These are phyloP conservation scores for Cinnamomum chago DNA, from an alignment of 164 flowering plant genomes.

Conservation along the genomic window DNA sequence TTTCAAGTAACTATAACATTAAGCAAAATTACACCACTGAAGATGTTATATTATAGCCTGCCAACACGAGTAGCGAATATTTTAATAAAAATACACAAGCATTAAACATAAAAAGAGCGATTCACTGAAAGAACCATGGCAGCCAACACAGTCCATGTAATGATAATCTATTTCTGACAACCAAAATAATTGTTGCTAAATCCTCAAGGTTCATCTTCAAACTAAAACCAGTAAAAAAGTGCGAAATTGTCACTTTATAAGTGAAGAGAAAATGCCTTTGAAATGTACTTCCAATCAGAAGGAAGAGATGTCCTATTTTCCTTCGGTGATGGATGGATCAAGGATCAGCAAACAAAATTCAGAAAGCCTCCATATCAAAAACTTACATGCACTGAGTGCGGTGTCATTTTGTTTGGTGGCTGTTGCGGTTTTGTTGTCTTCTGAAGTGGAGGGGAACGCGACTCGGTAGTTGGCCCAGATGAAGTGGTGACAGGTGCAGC, in stretches of 20 bases:
- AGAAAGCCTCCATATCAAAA: background rate
- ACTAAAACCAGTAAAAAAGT: background rate
- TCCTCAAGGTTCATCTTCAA: too few species aligned
- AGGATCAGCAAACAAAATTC: background rate
- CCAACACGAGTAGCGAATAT: too few species aligned
- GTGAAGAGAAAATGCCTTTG: background rate
- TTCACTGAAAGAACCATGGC: background rate
- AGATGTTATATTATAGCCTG: too few species aligned
- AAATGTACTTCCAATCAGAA: background rate
- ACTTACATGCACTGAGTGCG: conserved; percentile 45
- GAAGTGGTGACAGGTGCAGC: conserved; percentile 16
- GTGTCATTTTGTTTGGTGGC: conserved; percentile 21
- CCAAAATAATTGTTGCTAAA: too few species aligned
- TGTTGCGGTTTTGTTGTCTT: conserved; percentile 36
- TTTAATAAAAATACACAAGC: background rate
- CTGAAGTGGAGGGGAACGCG: conserved; percentile 47
- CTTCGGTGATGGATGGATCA: background rate
- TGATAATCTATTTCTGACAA: too few species aligned
- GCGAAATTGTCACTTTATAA: background rate
- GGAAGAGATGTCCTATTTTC: background rate
- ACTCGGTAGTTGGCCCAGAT: conserved; percentile 27
- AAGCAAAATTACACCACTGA: too few species aligned
- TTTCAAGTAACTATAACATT: too few species aligned
- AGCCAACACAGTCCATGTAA: background rate
- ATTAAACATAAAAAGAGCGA: background rate